Conservation (phyloP, 495 filamentous ascomycete genomes). For the Corynascus novoguineensis region DNA sequence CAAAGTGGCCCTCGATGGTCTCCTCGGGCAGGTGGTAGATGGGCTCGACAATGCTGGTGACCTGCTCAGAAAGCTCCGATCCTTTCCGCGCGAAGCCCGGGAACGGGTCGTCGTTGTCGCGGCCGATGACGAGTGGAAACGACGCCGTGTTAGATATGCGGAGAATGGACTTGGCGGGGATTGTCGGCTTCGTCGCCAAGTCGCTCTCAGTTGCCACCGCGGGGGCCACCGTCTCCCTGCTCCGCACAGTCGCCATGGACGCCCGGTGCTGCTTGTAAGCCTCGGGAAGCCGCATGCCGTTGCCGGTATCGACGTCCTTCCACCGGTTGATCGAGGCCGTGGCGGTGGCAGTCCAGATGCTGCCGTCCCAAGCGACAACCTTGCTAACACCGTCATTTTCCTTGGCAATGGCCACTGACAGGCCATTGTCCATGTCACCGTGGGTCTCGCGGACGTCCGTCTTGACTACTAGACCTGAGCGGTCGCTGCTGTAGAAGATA, state of each 20-base stretch:
- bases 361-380: constrained; percentile 69
- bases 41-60: constrained; percentile 54
- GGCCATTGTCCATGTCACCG: constrained; percentile 79
- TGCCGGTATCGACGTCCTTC: constrained; percentile 75
- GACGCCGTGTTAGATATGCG: constrained; percentile 77
- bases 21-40: constrained; percentile 72
- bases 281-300: constrained; percentile 47
- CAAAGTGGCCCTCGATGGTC: constrained; percentile 91
- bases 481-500: constrained; percentile 90
- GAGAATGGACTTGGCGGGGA: constrained; percentile 69
- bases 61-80: constrained; percentile 58
- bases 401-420: constrained; percentile 81
- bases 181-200: constrained; percentile 52
- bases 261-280: constrained; percentile 51
- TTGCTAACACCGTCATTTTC: constrained; percentile 88
- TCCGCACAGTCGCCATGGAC: constrained; percentile 40
- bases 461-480: constrained; percentile 87
- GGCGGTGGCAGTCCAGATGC: constrained; percentile 91
- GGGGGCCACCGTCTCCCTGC: constrained; percentile 20
- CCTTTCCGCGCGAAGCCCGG: constrained; percentile 49
- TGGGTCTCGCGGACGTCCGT: constrained; percentile 71
- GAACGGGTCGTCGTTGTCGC: constrained; percentile 39
- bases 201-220: constrained; percentile 29
- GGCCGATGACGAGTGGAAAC: constrained; percentile 51
- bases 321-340: constrained; percentile 94